phyloP scores from a whole-genome alignment of 495 filamentous ascomycete species.

The Aspergillus taichungensis region DNA sequence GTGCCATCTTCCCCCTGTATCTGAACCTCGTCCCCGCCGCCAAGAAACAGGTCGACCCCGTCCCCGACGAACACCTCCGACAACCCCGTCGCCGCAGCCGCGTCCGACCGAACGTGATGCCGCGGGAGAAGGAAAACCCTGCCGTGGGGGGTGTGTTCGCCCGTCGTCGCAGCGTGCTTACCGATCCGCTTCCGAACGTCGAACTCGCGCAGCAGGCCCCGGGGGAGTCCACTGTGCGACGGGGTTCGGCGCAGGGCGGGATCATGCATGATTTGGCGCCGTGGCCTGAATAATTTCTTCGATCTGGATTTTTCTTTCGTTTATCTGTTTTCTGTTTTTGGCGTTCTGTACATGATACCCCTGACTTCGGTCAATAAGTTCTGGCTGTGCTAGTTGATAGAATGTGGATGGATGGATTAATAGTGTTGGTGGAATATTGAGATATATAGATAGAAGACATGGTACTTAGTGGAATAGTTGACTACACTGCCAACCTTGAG shows the following conservation, averaged over 20 bases:
- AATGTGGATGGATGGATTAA: too few species aligned
- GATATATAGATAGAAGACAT: too few species aligned
- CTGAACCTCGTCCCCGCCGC: constrained; percentile 47
- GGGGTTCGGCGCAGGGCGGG: background rate
- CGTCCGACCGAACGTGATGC: constrained; percentile 8
- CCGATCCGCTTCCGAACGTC: constrained; percentile 23
- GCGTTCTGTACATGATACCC: too few species aligned
- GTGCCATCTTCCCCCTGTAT: constrained; percentile 51
- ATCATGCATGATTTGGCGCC: background rate
- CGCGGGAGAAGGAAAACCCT: constrained; percentile 28
- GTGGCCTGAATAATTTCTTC: background rate
- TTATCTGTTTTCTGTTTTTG: too few species aligned
- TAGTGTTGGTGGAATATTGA: too few species aligned
- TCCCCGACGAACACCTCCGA: constrained; percentile 38
- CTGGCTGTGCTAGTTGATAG: too few species aligned
- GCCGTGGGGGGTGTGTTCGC: constrained; percentile 30
- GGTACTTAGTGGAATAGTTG: too few species aligned
- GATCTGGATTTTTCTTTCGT: background rate
- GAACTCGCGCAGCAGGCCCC: constrained; percentile 13
- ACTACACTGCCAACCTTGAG: too few species aligned
- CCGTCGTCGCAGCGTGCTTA: constrained; percentile 28
- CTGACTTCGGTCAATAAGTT: too few species aligned
- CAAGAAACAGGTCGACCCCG: constrained; percentile 53
- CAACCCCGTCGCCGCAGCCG: constrained; percentile 22
- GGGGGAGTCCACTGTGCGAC: background rate